Percentiles rank a stretch among this genome's conserved stretches.
These are phyloP conservation scores for Dioszegia aurantiaca DNA, from an alignment of 768 basidiomycete species.

Conservation along the genomic window DNA sequence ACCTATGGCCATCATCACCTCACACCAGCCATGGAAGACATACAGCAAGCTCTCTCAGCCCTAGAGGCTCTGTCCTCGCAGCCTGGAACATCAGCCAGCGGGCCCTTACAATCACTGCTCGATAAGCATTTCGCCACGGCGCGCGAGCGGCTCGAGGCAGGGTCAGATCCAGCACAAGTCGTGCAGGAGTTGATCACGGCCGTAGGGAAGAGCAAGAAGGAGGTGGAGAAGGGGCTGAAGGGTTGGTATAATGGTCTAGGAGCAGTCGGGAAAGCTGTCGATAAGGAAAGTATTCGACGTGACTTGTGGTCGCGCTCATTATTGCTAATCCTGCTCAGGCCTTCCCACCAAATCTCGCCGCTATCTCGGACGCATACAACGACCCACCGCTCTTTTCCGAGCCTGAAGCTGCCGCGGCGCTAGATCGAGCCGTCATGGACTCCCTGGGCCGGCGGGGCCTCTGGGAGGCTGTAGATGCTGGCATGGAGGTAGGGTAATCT, in stretches of 20 bases:
- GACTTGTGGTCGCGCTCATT: too few relatives aligned
- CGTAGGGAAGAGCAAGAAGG: constrained; percentile 73
- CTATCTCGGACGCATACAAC: constrained; percentile 37
- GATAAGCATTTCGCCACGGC: constrained; percentile 33
- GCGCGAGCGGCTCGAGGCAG: constrained; percentile 26
- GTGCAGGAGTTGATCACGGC: constrained; percentile 48
- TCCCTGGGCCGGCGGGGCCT: constrained; percentile 44
- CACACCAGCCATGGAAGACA: constrained; percentile 22
- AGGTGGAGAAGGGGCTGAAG: constrained; percentile 82
- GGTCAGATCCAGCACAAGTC: constrained; percentile 34
- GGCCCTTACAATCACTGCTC: constrained; percentile 36
- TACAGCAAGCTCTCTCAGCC: constrained; percentile 32
- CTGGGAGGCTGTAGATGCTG: constrained; percentile 41
- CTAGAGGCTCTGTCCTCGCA: constrained; percentile 38
- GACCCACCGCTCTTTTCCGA: constrained; percentile 46
- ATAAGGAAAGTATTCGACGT: constrained; percentile 73
- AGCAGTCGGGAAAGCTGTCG: constrained; percentile 77
- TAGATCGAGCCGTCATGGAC: constrained; percentile 42
- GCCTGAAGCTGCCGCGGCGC: constrained; percentile 27
- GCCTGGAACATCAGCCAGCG: constrained; percentile 39
- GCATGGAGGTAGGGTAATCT: constrained; percentile 35
- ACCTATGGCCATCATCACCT: too few relatives aligned
- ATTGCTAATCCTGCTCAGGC: constrained; percentile 16
- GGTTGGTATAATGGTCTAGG: constrained; percentile 76
- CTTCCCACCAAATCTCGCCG: constrained; percentile 40